Conservation (phyloP, 164 flowering plant genomes). For the Umbilicus rupestris region DNA sequence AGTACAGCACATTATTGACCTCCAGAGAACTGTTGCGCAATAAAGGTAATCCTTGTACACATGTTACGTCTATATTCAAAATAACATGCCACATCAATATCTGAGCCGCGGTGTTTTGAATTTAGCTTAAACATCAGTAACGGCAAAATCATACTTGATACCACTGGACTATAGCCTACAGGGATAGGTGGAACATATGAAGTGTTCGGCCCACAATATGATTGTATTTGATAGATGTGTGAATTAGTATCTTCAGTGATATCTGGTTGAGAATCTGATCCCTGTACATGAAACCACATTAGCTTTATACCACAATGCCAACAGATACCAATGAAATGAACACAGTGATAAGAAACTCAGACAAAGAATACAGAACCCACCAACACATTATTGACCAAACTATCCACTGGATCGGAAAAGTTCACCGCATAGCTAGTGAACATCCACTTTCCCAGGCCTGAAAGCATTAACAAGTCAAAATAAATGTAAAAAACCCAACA, state of each 20-base stretch:
- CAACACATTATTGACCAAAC: constrained; percentile 34
- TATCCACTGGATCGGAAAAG: constrained; percentile 32
- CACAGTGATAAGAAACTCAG: neutral
- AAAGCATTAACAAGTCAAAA: constrained; percentile 4
- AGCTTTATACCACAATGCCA: constrained; percentile 7
- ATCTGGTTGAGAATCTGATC: constrained; percentile 19
- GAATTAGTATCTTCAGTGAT: constrained; percentile 36
- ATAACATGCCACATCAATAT: constrained; percentile 9
- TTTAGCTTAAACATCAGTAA: neutral
- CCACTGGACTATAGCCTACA: constrained; percentile 13
- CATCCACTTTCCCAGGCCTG: constrained; percentile 52
- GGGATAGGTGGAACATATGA: constrained; percentile 29
- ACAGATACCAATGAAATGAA: neutral
- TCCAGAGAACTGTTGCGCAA: constrained; percentile 71
- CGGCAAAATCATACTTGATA: constrained; percentile 30
- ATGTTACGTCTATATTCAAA: constrained; percentile 43
- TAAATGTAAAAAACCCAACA: neutral
- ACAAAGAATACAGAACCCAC: constrained; percentile 26
- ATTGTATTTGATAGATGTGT: constrained; percentile 45
- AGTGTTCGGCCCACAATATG: constrained; percentile 44
- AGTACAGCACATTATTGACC: constrained; percentile 59
- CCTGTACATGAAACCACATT: constrained; percentile 35
- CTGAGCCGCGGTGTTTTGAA: neutral
- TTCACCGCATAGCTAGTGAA: constrained; percentile 26
- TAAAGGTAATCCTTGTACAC: constrained; percentile 49